Evolutionary conservation across 208 protist genomes (phyloP).

Genomic region (Sergeia podlipaevii): DNA sequence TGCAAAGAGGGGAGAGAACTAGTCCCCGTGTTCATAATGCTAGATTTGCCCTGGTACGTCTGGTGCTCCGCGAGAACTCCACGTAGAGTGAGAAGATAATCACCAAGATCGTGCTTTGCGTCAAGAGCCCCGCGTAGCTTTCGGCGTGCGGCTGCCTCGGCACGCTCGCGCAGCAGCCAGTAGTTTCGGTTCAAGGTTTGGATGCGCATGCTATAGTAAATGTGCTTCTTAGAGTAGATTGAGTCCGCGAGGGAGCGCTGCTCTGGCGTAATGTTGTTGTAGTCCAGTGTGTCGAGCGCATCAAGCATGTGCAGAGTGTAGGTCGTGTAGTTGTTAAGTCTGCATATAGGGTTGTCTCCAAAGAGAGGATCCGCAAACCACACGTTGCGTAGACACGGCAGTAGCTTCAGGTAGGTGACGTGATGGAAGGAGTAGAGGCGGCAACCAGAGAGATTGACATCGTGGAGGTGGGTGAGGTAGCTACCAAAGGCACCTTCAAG

Average conservation of each 20-base stretch:
- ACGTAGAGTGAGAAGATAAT: slow-evolving; percentile 28
- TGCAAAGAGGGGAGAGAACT: slow-evolving; percentile 5
- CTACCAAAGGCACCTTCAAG: slow-evolving; percentile 47
- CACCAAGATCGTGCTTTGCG: slow-evolving; percentile 24
- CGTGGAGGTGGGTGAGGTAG: slow-evolving; percentile 49
- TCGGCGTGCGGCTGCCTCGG: slow-evolving; percentile 10
- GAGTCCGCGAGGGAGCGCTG: slow-evolving; percentile 77
- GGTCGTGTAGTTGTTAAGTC: slow-evolving; percentile 93
- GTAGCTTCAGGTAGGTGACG: slow-evolving; percentile 63
- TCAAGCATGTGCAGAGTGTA: slow-evolving; percentile 77
- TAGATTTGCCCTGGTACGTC: slow-evolving; percentile 18
- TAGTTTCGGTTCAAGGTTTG: slow-evolving; percentile 88
- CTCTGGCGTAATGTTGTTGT: slow-evolving; percentile 64
- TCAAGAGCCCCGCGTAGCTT: slow-evolving; percentile 14
- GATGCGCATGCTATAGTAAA: slow-evolving; percentile 95
- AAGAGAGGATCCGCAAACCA: slow-evolving; percentile 90
- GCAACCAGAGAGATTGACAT: slow-evolving; percentile 91
- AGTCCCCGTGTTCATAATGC: slow-evolving; percentile 3
- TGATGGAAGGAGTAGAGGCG: slow-evolving; percentile 84
- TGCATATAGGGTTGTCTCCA: slow-evolving; percentile 89
- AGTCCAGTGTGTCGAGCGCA: slow-evolving; percentile 80
- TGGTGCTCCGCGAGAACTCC: slow-evolving; percentile 26
- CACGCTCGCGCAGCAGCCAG: slow-evolving; percentile 34
- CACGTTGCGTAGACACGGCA: slow-evolving; percentile 66
- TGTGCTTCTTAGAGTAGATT: slow-evolving; percentile 90